Percentiles rank a stretch among this genome's conserved stretches.
phyloP scores from a whole-genome alignment of 257 asterid species.

The Ehretia macrophylla region DNA sequence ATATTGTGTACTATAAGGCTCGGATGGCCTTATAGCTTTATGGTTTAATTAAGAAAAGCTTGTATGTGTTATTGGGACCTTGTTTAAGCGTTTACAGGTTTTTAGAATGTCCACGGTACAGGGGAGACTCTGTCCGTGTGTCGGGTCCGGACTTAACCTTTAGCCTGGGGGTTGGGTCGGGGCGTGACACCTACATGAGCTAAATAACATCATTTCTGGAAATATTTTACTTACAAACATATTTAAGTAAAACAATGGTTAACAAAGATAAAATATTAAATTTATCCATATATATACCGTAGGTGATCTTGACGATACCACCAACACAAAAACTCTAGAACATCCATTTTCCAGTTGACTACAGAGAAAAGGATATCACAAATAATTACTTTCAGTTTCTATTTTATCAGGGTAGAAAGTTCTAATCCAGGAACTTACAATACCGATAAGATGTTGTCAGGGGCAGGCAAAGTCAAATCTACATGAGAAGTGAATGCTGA shows the following conservation, averaged over 20 bases:
- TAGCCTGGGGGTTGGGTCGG: no score
- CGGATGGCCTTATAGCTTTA: no score
- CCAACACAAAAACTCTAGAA: conserved; percentile 89
- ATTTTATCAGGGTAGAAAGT: no score
- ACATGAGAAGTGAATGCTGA: conserved; percentile 88
- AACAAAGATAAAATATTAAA: background rate
- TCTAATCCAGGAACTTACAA: conserved; percentile 46
- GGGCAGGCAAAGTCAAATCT: conserved; percentile 74
- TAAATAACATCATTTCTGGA: background rate
- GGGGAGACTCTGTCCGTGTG: no score
- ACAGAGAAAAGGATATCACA: conserved; percentile 11
- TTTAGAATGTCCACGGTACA: no score
- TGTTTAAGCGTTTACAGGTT: no score
- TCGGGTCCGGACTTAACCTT: no score
- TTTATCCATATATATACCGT: conserved; percentile 40
- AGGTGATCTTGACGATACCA: conserved; percentile 85
- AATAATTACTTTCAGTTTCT: conserved; percentile 3
- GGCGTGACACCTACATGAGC: conserved; percentile 42
- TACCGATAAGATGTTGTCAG: conserved; percentile 85
- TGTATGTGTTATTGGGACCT: no score
- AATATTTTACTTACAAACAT: no score
- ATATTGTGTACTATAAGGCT: no score
- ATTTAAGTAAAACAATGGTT: background rate
- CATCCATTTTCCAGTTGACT: conserved; percentile 88
- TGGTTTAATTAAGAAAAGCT: no score